Base-by-base conservation (phyloP, 2,329 filamentous ascomycete species). In the Fonsecaea nubica region DNA sequence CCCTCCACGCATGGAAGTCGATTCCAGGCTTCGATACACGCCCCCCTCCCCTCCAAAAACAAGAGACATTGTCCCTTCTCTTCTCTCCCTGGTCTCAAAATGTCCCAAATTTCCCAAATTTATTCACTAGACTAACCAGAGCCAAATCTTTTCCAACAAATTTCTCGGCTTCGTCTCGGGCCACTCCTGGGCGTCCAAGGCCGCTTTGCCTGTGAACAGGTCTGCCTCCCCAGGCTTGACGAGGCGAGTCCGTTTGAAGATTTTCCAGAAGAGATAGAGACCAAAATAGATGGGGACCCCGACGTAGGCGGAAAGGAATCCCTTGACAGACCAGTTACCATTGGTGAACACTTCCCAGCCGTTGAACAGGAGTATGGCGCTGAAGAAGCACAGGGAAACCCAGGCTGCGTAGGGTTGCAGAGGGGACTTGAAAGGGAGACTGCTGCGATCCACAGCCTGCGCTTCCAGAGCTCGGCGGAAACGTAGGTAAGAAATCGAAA, bases 351-450 rank as follows among this genome's bases (percentile, higher is more conserved):
- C 72, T 4, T 73, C 71, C 55, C 76, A 92, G 88, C 87, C 85
- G 15, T 90, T 92, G 61, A 92, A 82, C 3, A 92, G 75, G 58
- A 91, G 88, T 25, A 89, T 76, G 40, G 86, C 77, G 72, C 81
- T 85, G 65, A 75, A 84, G 78, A 76, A 72, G 0, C 67, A 15
- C 3, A 91, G 77, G 0, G 86, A 87, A 52, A 88, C 86, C 72
- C 84, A 92, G 0, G 90, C 89, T 0, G 86, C 83, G 72, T 88
- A 84, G 4, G 82, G 83, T 69, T 83, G 82, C 65, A 77, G 80
- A 13, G 75, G 77, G 6, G 80, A 78, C 69, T 75, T 79, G 77
- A 83, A 78, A 15, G 77, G 72, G 3, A 83, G 74, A 5, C 30
- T 33, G 52, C 74, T 69, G 18, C 75, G 71, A 56, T 76, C 72